Conservation (phyloP, 805 yeast species). For the Pichia occidentalis region DNA sequence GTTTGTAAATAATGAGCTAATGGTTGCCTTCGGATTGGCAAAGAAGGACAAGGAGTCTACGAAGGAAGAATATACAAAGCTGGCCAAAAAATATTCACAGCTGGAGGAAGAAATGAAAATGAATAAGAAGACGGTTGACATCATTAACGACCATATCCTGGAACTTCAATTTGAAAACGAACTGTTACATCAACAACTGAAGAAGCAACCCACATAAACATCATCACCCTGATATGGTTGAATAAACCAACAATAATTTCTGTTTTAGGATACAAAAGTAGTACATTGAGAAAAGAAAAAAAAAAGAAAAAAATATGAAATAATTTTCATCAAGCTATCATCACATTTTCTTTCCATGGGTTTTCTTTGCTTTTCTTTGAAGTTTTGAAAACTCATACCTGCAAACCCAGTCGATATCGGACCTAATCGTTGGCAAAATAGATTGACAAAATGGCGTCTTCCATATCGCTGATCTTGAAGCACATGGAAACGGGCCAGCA, state of each 20-base stretch:
- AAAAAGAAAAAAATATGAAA: neutral
- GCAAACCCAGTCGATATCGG: too few species aligned
- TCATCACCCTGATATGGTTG: too few species aligned
- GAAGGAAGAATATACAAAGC: conserved; percentile 21
- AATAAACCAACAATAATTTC: too few species aligned
- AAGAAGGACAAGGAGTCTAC: conserved; percentile 17
- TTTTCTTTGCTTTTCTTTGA: conserved; percentile 16
- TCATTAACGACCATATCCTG: conserved; percentile 44
- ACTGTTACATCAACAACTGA: conserved; percentile 29
- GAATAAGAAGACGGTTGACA: conserved; percentile 41
- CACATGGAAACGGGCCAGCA: conserved; percentile 14
- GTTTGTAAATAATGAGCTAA: conserved; percentile 7
- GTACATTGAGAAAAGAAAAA: neutral
- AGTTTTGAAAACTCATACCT: too few species aligned
- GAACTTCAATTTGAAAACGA: conserved; percentile 45
- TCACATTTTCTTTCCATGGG: conserved; percentile 7
- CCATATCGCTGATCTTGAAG: conserved; percentile 6
- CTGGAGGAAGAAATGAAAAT: conserved; percentile 28
- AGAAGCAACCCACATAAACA: neutral
- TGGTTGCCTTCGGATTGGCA: conserved; percentile 10
- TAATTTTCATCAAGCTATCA: neutral
- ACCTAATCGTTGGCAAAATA: too few species aligned
- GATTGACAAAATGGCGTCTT: conserved; percentile 8
- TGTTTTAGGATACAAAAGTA: neutral
- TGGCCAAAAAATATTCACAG: conserved; percentile 17